Evolutionary conservation across 2,329 filamentous ascomycete genomes (phyloP), one percentile per base, ranked within the genome.

Genomic region (Verticillium nonalfalfae): DNA sequence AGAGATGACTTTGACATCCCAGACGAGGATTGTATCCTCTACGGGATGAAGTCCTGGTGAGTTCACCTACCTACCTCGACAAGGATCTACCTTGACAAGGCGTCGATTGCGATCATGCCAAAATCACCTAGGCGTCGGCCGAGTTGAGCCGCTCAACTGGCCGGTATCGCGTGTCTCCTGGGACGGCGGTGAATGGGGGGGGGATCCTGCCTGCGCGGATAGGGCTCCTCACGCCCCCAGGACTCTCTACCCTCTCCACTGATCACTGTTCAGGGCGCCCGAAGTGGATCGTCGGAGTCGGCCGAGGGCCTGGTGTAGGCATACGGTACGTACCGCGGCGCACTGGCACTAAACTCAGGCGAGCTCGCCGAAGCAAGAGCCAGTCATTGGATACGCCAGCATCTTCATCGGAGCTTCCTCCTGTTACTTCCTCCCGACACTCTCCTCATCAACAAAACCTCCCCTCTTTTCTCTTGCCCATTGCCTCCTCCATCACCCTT

Each of bases 251-350:
- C 21, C 21, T 21, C 21, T n/a, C 39, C 39, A n/a, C 39, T 38
- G 36, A 3, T 14, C 36, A 10, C 36, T 11, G 14, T 31, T 31
- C 26, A 31, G 26, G 26, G 26, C 26, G 39, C 45, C 18, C 18
- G 18, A 7, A 36, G 55, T 57, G 55, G 55, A 57, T 36, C 36
- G 56, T 58, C 56, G 56, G 56, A 58, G 38, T 58, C 56, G 56
- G 56, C 56, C 56, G 56, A 58, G 55, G 55, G n/a, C 13, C 34
- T 11, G 13, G 13, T 7, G 7, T 14, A 45, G 39, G 18, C 1
- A 18, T 50, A 18, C 7, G 45, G 45, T 52, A 52, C 45, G 45
- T 52, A 52, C 45, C 35, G 35, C 35, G 4, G 9, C 13, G 9
- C 45, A 10, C 9, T 10, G 7, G 18, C 45, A 52, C 45, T 52